Conservation (phyloP, 2,329 filamentous ascomycete genomes). For the Calonectria leucothoes region DNA sequence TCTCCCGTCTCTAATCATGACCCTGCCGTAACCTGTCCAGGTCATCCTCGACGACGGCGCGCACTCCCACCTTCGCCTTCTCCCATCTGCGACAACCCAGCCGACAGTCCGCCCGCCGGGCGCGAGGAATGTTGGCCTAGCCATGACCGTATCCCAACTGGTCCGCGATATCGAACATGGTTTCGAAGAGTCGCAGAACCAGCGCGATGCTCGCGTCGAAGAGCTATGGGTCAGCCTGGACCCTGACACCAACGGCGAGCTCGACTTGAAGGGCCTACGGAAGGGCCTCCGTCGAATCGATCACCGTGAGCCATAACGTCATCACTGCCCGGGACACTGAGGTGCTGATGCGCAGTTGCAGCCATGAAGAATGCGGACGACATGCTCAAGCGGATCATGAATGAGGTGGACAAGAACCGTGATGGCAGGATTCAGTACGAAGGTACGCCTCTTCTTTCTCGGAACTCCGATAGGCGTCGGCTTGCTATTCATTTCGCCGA, state of each 20-base stretch:
- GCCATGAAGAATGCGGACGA: conserved; percentile 90
- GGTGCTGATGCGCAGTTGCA: conserved; percentile 47
- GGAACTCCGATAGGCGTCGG: conserved; percentile 22
- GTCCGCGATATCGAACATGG: conserved; percentile 68
- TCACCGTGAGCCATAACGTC: conserved; percentile 73
- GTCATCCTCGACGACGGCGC: conserved; percentile 19
- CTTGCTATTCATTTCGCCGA: conserved; percentile 17
- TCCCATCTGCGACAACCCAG: conserved; percentile 22
- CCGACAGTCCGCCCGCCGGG: conserved; percentile 27
- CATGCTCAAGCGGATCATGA: conserved; percentile 84
- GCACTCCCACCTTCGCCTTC: conserved; percentile 6
- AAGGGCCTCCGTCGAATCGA: conserved; percentile 89
- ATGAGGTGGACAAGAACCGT: conserved; percentile 84
- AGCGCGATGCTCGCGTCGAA: conserved; percentile 84
- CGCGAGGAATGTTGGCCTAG: conserved; percentile 49
- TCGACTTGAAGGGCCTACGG: conserved; percentile 87
- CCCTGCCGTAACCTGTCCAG: conserved; percentile 31
- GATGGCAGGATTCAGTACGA: conserved; percentile 93
- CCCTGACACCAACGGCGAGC: conserved; percentile 77
- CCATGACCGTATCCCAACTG: conserved; percentile 58
- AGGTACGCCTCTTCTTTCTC: conserved; percentile 65
- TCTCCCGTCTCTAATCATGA: conserved; percentile 31
- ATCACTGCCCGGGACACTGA: conserved; percentile 14
- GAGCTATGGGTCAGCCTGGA: conserved; percentile 88
- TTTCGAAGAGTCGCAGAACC: conserved; percentile 80